Evolutionary conservation across 2,329 filamentous ascomycete genomes (phyloP), one percentile per base, ranked within the genome.

Genomic region (Ophiocordyceps sinensis): DNA sequence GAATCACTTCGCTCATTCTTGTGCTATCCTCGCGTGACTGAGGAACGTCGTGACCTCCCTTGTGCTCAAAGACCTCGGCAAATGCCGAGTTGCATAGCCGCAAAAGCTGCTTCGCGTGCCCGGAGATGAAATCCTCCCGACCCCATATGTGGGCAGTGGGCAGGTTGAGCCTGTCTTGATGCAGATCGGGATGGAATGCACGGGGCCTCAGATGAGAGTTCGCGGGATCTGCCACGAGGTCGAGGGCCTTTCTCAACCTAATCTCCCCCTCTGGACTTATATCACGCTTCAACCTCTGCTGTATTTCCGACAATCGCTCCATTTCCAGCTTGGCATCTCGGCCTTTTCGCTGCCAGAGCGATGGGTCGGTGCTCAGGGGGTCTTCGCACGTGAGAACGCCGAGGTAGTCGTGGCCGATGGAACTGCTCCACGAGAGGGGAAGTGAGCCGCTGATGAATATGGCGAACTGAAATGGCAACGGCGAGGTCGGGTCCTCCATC

Each of bases 61-160:
- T 13, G 32, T 40, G 39, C n/a, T 36, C 21, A 11, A 29, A 21
- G 28, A 19, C 28, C 14, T 28, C 23, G 6, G 39, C 31, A 4
- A 29, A 19, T 4, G 36, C 32, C 11, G 39, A 19, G 32, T n/a
- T 19, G 23, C 39, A 40, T 28, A 40, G 32, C 32, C 26, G 23
- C 4, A 40, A 14, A 12, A 40, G 13, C 7, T 28, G 34, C 9
- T 28, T 13, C n/a, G 39, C 36, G 11, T 40, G 39, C 7, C 17
- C 28, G 26, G 7, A 21, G 12, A 40, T 14, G 15, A 36, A 19
- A 28, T 40, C 39, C 12, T 36, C 11, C 10, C 39, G 32, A 14
- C 39, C 39, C 39, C 39, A 40, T n/a, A 40, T 36, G 17, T 40
- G 39, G 5, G 39, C 39, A 11, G 39, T 40, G 6, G 26, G 26